These are phyloP conservation scores for Cryptococcus depauperatus DNA, from an alignment of 1,284 basidiomycete species.

Conservation along the genomic window DNA sequence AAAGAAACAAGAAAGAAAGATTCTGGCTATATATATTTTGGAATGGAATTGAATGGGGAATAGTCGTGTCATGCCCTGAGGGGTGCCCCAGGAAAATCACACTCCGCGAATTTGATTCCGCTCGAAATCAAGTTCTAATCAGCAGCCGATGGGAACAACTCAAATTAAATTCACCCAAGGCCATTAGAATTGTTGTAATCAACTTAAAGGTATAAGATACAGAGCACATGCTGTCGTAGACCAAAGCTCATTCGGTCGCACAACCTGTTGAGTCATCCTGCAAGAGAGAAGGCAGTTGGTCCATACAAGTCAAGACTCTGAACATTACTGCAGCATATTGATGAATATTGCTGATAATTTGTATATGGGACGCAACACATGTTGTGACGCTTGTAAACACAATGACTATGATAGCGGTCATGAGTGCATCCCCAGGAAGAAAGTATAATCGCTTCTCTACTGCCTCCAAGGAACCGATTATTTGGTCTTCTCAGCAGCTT, in stretches of 20 bases:
- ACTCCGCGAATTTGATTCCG: slow-evolving; percentile 8
- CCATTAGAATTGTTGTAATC: no score
- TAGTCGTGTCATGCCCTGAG: background rate
- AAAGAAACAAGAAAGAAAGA: background rate
- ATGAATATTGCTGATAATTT: no score
- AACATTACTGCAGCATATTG: no score
- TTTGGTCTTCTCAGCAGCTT: slow-evolving; percentile 45
- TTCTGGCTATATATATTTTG: slow-evolving; percentile 1
- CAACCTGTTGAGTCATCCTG: no score
- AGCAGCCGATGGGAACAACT: background rate
- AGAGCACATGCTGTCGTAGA: no score
- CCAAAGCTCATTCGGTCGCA: no score
- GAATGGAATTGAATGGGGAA: background rate
- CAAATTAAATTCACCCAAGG: background rate
- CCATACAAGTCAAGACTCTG: no score
- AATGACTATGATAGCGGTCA: slow-evolving; percentile 5
- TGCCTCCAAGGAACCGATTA: slow-evolving; percentile 13
- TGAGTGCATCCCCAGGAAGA: slow-evolving; percentile 14
- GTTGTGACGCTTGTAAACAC: no score
- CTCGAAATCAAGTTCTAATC: background rate
- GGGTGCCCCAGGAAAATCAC: background rate
- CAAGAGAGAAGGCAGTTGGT: no score
- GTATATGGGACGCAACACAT: no score
- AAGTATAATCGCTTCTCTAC: slow-evolving; percentile 7
- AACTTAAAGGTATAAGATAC: no score